phyloP scores from a whole-genome alignment of 2,329 filamentous ascomycete species.

The Phoma sp. region DNA sequence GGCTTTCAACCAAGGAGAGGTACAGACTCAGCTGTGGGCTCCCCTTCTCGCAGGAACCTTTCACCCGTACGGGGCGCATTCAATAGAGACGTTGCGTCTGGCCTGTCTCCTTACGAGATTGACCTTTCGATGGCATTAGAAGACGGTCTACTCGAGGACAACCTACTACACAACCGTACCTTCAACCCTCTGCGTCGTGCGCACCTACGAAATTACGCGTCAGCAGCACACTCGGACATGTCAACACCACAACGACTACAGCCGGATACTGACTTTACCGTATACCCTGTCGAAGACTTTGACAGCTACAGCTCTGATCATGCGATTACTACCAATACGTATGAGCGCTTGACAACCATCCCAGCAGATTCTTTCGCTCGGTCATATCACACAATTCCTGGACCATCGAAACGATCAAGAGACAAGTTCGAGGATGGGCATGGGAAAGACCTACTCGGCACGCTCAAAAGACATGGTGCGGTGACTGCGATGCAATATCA shows the following conservation, averaged over 20 bases:
- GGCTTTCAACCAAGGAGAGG: neutral
- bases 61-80: neutral
- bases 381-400: neutral
- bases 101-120: conserved; percentile 5
- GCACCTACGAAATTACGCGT: neutral
- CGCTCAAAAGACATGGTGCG: conserved; percentile 30
- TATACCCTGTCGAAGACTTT: neutral
- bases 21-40: conserved; percentile 13
- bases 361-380: neutral
- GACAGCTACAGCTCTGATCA: neutral
- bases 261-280: neutral
- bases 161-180: neutral
- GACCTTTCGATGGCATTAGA: conserved; percentile 21
- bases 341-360: neutral
- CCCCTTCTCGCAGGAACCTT: conserved; percentile 10
- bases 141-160: conserved; percentile 12
- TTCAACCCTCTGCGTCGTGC: neutral
- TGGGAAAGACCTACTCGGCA: conserved; percentile 18
- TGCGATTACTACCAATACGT: neutral
- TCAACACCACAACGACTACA: neutral
- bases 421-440: conserved; percentile 27
- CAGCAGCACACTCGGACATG: neutral
- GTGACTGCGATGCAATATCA: conserved; percentile 36
- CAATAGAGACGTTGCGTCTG: neutral
- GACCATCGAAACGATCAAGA: conserved; percentile 25